These are phyloP conservation scores for Tetrastigma voinierianum DNA, from an alignment of 164 flowering plant genomes.

Conservation along the genomic window DNA sequence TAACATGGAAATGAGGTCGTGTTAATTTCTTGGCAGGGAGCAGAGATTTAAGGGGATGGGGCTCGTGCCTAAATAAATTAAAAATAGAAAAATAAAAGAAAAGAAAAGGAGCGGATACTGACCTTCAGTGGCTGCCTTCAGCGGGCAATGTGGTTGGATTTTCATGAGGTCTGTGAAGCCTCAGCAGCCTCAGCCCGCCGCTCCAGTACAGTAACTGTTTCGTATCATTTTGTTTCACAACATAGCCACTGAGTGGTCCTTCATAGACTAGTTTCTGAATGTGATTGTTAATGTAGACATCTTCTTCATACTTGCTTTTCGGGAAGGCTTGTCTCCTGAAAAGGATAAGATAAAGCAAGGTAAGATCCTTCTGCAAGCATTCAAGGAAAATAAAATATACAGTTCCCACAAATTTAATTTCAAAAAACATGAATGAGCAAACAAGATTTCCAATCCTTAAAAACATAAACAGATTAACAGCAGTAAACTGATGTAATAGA, in stretches of 20 bases:
- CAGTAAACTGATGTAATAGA: no score
- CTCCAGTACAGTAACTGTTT: conserved; percentile 90
- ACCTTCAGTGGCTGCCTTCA: conserved; percentile 83
- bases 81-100: background rate
- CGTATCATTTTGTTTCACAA: conserved; percentile 77
- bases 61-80: no score
- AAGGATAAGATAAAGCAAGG: conserved; percentile 5
- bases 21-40: no score
- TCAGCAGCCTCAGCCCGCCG: conserved; percentile 92
- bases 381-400: background rate
- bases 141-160: conserved; percentile 75
- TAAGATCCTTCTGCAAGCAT: background rate
- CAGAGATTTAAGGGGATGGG: no score
- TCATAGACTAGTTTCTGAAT: no score
- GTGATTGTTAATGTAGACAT: conserved; percentile 82
- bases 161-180: conserved; percentile 77
- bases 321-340: conserved; percentile 69
- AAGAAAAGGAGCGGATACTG: background rate
- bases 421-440: no score
- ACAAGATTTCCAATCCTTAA: no score
- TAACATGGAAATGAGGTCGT: no score
- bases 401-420: background rate
- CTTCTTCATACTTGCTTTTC: conserved; percentile 91
- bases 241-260: conserved; percentile 92
- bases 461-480: no score